These are phyloP conservation scores for Apiospora malaysiana DNA, from an alignment of 2,329 filamentous ascomycete species.

Conservation along the genomic window DNA sequence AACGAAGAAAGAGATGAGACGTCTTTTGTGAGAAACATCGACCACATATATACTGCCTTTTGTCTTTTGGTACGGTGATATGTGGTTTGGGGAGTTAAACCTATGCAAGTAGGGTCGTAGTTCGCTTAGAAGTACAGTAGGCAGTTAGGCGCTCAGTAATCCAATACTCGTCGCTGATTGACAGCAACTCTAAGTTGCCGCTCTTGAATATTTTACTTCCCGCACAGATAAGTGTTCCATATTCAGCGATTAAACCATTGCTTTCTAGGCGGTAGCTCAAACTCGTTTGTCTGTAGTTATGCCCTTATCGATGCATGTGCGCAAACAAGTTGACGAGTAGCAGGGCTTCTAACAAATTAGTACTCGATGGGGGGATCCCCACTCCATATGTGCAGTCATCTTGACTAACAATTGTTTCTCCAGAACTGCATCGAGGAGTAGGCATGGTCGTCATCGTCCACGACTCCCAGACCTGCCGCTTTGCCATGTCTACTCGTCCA, in stretches of 20 bases:
- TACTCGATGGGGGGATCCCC: neutral
- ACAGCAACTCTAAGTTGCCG: neutral
- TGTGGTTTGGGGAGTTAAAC: too few relatives aligned
- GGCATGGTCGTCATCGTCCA: neutral
- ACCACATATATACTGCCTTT: too few relatives aligned
- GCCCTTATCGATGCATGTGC: neutral
- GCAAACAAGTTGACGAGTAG: neutral
- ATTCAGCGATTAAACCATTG: neutral
- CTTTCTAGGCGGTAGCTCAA: slow-evolving; percentile 22
- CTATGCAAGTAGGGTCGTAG: too few relatives aligned
- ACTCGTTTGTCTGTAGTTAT: neutral
- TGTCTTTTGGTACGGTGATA: too few relatives aligned
- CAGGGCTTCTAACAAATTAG: neutral
- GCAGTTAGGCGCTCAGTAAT: neutral
- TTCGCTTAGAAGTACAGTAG: neutral
- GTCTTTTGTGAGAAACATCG: too few relatives aligned
- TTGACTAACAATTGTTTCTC: neutral
- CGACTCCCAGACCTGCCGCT: neutral
- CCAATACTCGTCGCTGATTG: neutral
- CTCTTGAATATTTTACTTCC: neutral
- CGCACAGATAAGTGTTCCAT: neutral
- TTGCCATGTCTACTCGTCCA: neutral
- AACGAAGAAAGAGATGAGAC: too few relatives aligned
- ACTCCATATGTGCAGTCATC: neutral
- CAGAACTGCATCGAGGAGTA: neutral